phyloP scores from a whole-genome alignment of 2,329 filamentous ascomycete genomes.

The Falciphora oryzae region DNA sequence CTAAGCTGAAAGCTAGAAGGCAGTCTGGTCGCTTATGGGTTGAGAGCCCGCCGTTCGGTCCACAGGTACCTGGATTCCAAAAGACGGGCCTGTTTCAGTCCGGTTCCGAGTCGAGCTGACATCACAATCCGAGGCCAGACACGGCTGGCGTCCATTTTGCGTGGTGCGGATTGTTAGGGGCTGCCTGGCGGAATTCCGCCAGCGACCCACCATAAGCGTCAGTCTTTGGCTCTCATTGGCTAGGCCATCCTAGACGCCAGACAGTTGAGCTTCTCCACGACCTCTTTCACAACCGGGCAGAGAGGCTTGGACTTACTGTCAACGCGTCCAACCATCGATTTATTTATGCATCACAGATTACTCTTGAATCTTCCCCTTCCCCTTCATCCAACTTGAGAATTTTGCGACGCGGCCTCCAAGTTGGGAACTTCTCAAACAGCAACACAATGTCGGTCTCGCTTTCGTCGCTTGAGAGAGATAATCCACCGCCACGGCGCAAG shows the following conservation, averaged over 20 bases:
- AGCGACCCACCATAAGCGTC: neutral
- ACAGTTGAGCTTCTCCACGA: too few species aligned
- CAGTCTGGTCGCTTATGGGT: neutral
- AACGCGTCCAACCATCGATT: too few species aligned
- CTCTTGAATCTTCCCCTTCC: neutral
- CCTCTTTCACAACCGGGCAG: neutral
- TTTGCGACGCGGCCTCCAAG: neutral
- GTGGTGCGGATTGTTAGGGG: neutral
- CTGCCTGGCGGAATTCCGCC: neutral
- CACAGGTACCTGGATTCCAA: neutral
- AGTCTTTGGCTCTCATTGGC: too few species aligned
- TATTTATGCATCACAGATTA: neutral
- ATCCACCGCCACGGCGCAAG: constrained; percentile 45
- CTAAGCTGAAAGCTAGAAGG: neutral
- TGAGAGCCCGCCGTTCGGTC: neutral
- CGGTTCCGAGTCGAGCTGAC: neutral
- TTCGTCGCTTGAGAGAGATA: constrained; percentile 29
- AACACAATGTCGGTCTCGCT: constrained; percentile 14
- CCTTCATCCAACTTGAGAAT: neutral
- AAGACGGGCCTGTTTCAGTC: neutral
- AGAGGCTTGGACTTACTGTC: neutral
- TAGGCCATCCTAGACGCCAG: neutral
- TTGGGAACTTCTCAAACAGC: neutral
- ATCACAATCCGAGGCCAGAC: neutral
- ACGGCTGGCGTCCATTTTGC: neutral